Conservation (phyloP, 1,284 basidiomycete species). For the Cryptococcus hybrid region DNA sequence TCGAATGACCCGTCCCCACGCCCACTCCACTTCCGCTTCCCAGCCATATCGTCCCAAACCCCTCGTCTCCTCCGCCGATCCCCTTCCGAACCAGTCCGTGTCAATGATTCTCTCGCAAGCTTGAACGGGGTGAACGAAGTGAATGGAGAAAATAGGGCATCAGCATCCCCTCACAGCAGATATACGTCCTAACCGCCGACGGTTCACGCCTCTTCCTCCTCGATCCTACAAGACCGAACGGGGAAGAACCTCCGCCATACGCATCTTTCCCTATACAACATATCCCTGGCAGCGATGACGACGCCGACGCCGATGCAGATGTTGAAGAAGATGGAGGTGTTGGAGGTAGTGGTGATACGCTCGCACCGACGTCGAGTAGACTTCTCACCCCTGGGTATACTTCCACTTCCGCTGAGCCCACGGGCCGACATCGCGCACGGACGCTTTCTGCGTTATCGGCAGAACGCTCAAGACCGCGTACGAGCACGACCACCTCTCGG, state of each 20-base stretch:
- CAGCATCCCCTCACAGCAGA: constrained; percentile 13
- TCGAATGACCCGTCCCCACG: neutral
- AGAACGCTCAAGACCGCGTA: constrained; percentile 7
- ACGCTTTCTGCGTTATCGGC: constrained; percentile 17
- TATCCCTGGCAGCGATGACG: neutral
- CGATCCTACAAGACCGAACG: constrained; percentile 30
- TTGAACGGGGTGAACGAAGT: too few species aligned
- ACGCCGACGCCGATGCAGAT: constrained; percentile 4
- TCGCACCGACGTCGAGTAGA: neutral
- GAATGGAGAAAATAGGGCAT: too few species aligned
- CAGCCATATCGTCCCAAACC: neutral
- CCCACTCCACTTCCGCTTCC: neutral
- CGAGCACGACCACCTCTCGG: constrained; percentile 3
- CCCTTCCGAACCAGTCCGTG: constrained; percentile 10
- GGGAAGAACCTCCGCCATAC: constrained; percentile 45
- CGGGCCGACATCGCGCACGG: constrained; percentile 18
- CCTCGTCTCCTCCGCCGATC: constrained; percentile 13
- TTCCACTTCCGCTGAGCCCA: neutral
- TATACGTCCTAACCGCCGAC: constrained; percentile 47
- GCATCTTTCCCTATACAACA: constrained; percentile 18
- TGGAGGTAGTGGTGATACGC: neutral
- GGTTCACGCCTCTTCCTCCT: constrained; percentile 40
- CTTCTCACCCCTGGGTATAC: too few species aligned
- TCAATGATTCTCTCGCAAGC: too few species aligned
- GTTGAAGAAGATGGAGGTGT: constrained; percentile 8